phyloP scores from a whole-genome alignment of 805 yeast species.

The Cyberlindnera amylophila region DNA sequence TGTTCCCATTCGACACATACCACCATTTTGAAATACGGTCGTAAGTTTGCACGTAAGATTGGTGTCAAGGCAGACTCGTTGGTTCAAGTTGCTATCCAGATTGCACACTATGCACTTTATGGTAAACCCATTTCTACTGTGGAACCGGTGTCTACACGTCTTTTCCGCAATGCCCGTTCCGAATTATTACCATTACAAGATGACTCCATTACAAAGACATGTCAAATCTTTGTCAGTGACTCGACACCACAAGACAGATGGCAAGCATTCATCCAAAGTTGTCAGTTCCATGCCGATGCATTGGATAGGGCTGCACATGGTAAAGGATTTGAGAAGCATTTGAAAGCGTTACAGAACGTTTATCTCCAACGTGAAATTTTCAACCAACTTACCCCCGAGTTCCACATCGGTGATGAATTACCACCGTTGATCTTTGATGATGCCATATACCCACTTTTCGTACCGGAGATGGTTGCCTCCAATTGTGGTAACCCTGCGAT shows the following conservation, averaged over 20 bases:
- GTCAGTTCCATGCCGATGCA: constrained; percentile 46
- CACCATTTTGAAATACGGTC: constrained; percentile 72
- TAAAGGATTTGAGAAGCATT: constrained; percentile 68
- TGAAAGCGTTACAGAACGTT: constrained; percentile 57
- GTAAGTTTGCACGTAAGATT: constrained; percentile 69
- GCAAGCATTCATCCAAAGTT: constrained; percentile 46
- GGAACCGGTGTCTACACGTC: constrained; percentile 83
- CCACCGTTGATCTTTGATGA: constrained; percentile 46
- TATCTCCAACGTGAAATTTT: constrained; percentile 46
- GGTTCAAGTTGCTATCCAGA: constrained; percentile 85
- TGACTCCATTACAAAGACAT: constrained; percentile 44
- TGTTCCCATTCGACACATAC: constrained; percentile 76
- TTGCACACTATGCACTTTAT: constrained; percentile 85
- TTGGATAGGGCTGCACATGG: constrained; percentile 56
- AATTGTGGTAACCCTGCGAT: constrained; percentile 93
- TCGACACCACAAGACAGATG: constrained; percentile 43
- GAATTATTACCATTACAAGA: constrained; percentile 66
- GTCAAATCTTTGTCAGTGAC: constrained; percentile 62
- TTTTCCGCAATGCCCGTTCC: constrained; percentile 64
- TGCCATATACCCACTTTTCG: constrained; percentile 33
- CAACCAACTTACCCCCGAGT: constrained; percentile 42
- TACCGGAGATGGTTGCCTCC: constrained; percentile 48
- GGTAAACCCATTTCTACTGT: constrained; percentile 87
- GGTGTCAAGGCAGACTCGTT: constrained; percentile 87
- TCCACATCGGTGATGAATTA: constrained; percentile 29